These are phyloP conservation scores for Tetraselmis chui DNA, from an alignment of 139 green algal genomes.

Conservation along the genomic window DNA sequence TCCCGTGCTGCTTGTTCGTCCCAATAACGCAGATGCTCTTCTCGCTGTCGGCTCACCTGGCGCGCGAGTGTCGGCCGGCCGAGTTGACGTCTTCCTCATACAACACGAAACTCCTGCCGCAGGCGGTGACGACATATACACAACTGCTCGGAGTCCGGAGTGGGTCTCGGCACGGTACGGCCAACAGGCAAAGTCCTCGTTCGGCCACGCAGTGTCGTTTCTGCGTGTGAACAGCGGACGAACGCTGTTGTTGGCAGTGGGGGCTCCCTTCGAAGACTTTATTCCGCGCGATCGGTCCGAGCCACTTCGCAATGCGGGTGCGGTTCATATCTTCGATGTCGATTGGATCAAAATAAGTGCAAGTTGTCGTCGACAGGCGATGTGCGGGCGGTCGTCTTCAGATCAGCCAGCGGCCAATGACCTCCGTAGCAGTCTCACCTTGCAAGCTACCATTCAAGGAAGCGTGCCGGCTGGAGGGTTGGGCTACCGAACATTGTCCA, in stretches of 20 bases:
- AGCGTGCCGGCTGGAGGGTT: not conserved
- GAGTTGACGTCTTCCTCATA: not conserved
- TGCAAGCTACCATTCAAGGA: not conserved
- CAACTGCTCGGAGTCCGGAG: no score
- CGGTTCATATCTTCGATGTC: no score
- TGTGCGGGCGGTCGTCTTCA: no score
- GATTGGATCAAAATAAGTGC: no score
- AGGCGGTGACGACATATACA: not conserved
- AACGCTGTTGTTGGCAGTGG: not conserved
- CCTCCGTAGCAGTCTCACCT: no score
- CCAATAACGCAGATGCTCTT: not conserved
- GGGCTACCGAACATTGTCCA: not conserved
- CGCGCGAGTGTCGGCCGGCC: not conserved
- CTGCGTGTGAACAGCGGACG: not conserved
- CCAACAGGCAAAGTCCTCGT: not conserved
- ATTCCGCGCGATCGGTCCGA: no score
- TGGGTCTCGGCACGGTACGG: no score
- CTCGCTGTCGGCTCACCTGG: not conserved
- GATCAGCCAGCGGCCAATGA: no score
- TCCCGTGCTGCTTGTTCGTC: not conserved
- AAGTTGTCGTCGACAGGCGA: no score
- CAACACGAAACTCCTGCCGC: not conserved
- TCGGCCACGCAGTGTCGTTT: not conserved
- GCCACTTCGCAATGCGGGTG: no score
- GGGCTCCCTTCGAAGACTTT: not conserved